A percentile compares a stretch with the other conserved stretches of the same genome.
Conservation (phyloP, 139 green algal species). For the Chlorella sp. region DNA sequence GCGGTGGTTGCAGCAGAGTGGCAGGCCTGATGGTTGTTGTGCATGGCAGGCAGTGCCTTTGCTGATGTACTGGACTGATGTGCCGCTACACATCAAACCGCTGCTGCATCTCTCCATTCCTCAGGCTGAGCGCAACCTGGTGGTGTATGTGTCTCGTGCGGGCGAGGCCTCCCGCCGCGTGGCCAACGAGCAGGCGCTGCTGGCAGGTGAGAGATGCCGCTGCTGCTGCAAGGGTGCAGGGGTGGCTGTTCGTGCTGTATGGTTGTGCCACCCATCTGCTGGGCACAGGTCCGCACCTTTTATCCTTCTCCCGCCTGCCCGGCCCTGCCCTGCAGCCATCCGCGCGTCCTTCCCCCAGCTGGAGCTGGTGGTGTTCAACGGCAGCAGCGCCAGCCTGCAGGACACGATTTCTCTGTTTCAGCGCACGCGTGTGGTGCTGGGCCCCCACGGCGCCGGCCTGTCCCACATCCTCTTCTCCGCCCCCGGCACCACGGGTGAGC, state of each 20-base stretch:
- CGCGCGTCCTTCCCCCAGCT: conserved; percentile 19
- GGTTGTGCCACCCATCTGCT: too few species aligned
- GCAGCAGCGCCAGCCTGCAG: background rate
- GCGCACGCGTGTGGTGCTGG: conserved; percentile 41
- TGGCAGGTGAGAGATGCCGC: conserved; percentile 2
- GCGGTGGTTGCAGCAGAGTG: background rate
- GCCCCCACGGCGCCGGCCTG: conserved; percentile 49
- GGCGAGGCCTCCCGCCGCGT: conserved; percentile 26
- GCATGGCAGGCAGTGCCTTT: background rate
- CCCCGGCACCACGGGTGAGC: conserved; percentile 37
- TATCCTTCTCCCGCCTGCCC: background rate
- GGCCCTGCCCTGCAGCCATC: conserved; percentile 7
- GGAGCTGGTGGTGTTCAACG: conserved; percentile 28
- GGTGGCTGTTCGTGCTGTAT: background rate
- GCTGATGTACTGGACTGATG: too few species aligned
- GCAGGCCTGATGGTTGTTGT: background rate
- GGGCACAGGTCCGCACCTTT: too few species aligned
- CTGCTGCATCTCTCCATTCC: background rate
- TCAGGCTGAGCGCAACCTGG: conserved; percentile 38
- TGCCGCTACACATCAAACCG: too few species aligned
- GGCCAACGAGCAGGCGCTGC: conserved; percentile 43
- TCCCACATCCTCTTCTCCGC: conserved; percentile 51
- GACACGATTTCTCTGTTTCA: conserved; percentile 43
- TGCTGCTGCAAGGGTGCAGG: background rate
- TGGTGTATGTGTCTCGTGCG: conserved; percentile 40